Base-by-base conservation (phyloP, 805 yeast species). In the Tetrapisispora taiwanensis region DNA sequence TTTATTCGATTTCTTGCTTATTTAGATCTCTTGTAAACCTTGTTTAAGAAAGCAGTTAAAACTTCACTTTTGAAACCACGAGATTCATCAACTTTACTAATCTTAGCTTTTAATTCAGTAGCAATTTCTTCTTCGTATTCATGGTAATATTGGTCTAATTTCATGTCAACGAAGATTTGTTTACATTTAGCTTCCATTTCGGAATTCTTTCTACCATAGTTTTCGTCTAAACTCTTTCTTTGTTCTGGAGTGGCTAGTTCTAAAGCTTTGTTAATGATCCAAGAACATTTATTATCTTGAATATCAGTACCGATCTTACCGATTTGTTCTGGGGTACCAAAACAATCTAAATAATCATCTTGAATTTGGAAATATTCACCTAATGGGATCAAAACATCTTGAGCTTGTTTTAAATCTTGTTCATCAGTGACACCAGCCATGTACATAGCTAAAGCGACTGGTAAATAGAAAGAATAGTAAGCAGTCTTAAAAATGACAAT, bases 331-430 rank as follows among this genome's bases (percentile, higher is more conserved):
- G 98, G 96, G 56, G 90, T 87, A 52, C 98, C 99, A 61, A 86
- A 92, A 67, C 96, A 86, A 68, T 92, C 99, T 53, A 92, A 76
- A 71, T 74, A 92, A 66, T 92, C 99, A 63, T 92, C 99, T 71
- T 92, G 98, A 55, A 92, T 86, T 72, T 92, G 99, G 81, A 92
- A 92, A 66, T 92, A 92, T 67, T 92, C 97, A 47, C 99, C 99
- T 54, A 92, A 76, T 45, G 97, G 97, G 52, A 92, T 80, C 65
- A 92, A 74, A 35, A 92, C 79, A 54, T 85, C 92, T 49, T 73
- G 74, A 17, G 87, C 96, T 71, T 90, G 97, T 62, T 84, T 75
- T 63, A 92, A 75, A 65, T 90, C 96, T 55, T 69, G 65, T 45
- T 74, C 82, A 56, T 75, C 72, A 47, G 72, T 72, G 54, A 84